Conservation (phyloP, 805 yeast species). For the Cyberlindnera americana region DNA sequence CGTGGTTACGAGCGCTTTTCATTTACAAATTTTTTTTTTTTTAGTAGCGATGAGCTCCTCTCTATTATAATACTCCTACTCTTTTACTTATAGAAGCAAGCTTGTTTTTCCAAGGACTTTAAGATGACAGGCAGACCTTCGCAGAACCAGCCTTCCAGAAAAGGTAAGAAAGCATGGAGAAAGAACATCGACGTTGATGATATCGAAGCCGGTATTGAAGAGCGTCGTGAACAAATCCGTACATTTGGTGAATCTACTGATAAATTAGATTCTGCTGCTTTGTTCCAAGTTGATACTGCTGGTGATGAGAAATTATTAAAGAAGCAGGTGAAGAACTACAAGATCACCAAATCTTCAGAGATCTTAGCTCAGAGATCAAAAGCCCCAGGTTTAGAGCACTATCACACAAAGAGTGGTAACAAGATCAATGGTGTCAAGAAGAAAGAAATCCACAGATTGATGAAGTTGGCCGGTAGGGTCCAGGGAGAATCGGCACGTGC, state of each 20-base stretch:
- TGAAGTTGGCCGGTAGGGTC: conserved; percentile 74
- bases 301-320: conserved; percentile 47
- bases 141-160: conserved; percentile 74
- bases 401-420: conserved; percentile 39
- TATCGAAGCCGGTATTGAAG: conserved; percentile 67
- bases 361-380: conserved; percentile 73
- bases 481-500: conserved; percentile 49
- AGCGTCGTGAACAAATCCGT: conserved; percentile 57
- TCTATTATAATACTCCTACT: no score
- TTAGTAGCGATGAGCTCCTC: conserved; percentile 15
- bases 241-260: conserved; percentile 45
- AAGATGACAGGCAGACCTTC: conserved; percentile 45
- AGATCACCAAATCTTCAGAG: conserved; percentile 36
- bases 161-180: conserved; percentile 91
- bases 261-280: conserved; percentile 38
- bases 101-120: no score
- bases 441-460: conserved; percentile 34
- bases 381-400: conserved; percentile 55
- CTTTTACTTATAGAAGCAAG: no score
- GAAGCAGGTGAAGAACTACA: conserved; percentile 31
- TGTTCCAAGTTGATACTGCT: conserved; percentile 64
- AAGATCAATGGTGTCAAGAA: conserved; percentile 45
- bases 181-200: conserved; percentile 87
- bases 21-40: background rate
- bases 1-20: no score